Conservation (phyloP, 2,329 filamentous ascomycete genomes). For the Ophiostoma sp. region DNA sequence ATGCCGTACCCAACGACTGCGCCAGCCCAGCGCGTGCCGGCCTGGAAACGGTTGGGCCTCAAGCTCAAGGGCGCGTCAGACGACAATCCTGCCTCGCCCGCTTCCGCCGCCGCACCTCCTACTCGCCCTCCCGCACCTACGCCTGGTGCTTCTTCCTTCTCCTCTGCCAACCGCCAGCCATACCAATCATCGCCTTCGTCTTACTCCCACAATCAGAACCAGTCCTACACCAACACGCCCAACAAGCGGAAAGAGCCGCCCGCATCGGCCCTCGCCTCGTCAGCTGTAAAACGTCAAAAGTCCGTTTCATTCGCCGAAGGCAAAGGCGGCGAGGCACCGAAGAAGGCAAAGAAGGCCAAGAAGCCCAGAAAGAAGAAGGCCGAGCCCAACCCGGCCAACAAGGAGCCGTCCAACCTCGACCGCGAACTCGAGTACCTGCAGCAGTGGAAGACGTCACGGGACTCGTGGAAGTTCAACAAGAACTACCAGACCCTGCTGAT, state of each 20-base stretch:
- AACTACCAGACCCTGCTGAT: slow-evolving; percentile 83
- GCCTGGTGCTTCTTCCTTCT: neutral
- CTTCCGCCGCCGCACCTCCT: slow-evolving; percentile 27
- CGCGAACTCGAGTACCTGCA: slow-evolving; percentile 74
- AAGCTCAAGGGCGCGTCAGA: slow-evolving; percentile 55
- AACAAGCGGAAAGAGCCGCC: slow-evolving; percentile 30
- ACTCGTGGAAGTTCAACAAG: slow-evolving; percentile 94
- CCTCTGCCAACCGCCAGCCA: slow-evolving; percentile 10
- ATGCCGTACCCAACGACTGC: slow-evolving; percentile 48
- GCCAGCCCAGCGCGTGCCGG: slow-evolving; percentile 52
- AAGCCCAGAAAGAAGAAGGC: slow-evolving; percentile 38
- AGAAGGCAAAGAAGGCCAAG: slow-evolving; percentile 24
- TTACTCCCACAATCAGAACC: slow-evolving; percentile 30
- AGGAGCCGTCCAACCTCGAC: slow-evolving; percentile 49
- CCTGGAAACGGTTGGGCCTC: slow-evolving; percentile 64
- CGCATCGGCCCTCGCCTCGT: slow-evolving; percentile 24
- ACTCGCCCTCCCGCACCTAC: neutral
- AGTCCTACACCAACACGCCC: slow-evolving; percentile 6
- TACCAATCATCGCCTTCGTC: slow-evolving; percentile 51
- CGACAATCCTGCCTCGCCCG: slow-evolving; percentile 37
- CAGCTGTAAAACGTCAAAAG: slow-evolving; percentile 42
- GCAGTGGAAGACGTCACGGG: slow-evolving; percentile 69
- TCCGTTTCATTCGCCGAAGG: slow-evolving; percentile 51
- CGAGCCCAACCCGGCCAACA: slow-evolving; percentile 35
- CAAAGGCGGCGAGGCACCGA: slow-evolving; percentile 22